Evolutionary conservation across 2,329 filamentous ascomycete genomes (phyloP), one percentile per base, ranked within the genome.

Genomic region (Fonsecaea monophora): DNA sequence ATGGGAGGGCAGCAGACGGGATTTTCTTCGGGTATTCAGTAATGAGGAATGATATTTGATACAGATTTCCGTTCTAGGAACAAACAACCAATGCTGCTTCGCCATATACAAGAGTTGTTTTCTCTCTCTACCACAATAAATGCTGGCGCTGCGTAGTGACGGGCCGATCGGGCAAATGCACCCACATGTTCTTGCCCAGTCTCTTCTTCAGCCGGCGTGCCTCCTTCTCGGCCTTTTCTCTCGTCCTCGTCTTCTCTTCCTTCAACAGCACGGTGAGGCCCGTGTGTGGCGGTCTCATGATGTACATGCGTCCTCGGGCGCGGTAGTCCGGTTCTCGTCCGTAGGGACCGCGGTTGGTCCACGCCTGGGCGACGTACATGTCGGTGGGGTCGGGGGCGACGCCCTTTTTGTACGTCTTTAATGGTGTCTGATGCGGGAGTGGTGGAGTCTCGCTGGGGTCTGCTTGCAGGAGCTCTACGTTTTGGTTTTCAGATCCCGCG

Each of bases 341-440:
- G 78, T 84, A 90, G 1, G 85, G 83, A 0, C 92, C 92, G 70
- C 90, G 89, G 62, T 91, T 92, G 53, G 97, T 92, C 94, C 94
- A 99, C 4, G 94, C 92, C 80, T 98, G 88, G 62, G 93, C 90
- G 72, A 99, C 86, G 78, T 97, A 99, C 71, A 98, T 90, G 66
- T 86, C 86, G n/a, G 90, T 91, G 1, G 97, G 91, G 35, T 80
- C 80, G 30, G 97, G 85, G 45, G 86, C 84, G 71, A 93, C 83
- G 78, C 87, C 88, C 77, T 88, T 86, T 80, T 92, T 92, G 65
- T 90, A 87, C 76, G 87, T 83, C 71, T 96, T 91, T 74, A 86
- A 85, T 56, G 55, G 70, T 10, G 56, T 69, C 54, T 74, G 71
- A 15, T 72, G 68, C n/a, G 67, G 68, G 1, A 70, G 70, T n/a